phyloP scores from a whole-genome alignment of 805 yeast species.

The Metschnikowia santaceciliae region DNA sequence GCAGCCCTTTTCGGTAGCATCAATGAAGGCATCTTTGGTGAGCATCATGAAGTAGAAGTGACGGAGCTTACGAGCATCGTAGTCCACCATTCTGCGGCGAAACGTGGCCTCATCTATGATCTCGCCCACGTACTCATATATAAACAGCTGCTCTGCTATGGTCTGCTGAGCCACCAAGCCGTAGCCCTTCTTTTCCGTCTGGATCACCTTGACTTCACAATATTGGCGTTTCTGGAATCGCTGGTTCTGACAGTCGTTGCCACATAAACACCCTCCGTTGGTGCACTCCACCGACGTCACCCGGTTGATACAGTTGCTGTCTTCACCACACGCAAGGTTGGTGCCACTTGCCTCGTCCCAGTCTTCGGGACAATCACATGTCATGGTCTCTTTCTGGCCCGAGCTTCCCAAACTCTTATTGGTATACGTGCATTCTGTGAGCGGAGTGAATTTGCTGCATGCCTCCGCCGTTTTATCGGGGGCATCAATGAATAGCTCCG shows the following conservation, averaged over 20 bases:
- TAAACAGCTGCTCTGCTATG: conserved; percentile 62
- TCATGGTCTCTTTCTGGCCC: conserved; percentile 78
- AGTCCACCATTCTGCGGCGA: conserved; percentile 65
- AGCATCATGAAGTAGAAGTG: conserved; percentile 97
- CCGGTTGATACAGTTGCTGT: conserved; percentile 87
- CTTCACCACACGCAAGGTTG: conserved; percentile 74
- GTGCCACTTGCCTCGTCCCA: conserved; percentile 34
- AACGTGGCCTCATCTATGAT: conserved; percentile 81
- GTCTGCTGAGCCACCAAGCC: conserved; percentile 72
- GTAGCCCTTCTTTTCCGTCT: conserved; percentile 81
- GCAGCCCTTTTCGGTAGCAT: conserved; percentile 87
- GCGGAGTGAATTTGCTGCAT: conserved; percentile 46
- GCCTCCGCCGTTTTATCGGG: conserved; percentile 72
- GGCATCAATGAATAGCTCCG: conserved; percentile 33
- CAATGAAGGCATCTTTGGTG: conserved; percentile 87
- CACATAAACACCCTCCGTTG: conserved; percentile 65
- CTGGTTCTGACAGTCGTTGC: conserved; percentile 77
- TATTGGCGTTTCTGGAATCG: conserved; percentile 77
- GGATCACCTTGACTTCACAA: conserved; percentile 74
- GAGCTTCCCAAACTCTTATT: conserved; percentile 61
- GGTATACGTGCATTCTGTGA: conserved; percentile 61
- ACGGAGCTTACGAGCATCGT: conserved; percentile 62
- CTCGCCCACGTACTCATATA: conserved; percentile 93
- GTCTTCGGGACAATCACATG: conserved; percentile 78
- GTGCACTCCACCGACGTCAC: conserved; percentile 90